Evolutionary conservation across 441 rosid species (phyloP).

Genomic region (Hura crepitans): DNA sequence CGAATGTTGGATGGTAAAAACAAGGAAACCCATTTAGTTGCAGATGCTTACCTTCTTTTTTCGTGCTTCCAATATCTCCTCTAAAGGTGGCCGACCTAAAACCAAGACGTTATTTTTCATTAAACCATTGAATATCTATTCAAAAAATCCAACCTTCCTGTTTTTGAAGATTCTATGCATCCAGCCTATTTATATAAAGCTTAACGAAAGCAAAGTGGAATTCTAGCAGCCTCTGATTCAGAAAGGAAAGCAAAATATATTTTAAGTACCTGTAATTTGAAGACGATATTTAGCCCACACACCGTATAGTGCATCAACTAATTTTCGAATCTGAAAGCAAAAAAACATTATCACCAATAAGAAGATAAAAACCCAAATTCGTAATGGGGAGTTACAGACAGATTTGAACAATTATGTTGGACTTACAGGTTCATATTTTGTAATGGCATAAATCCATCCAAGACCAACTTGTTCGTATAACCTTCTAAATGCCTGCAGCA

Average conservation of each 20-base stretch:
- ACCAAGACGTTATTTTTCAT: constrained; percentile 15
- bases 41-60: constrained; percentile 54
- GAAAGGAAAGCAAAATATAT: background rate
- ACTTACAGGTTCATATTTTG: constrained; percentile 78
- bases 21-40: background rate
- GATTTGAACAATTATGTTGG: background rate
- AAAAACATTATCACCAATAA: constrained; percentile 12
- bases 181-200: too few relatives aligned
- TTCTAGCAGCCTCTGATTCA: background rate
- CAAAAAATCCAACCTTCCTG: background rate
- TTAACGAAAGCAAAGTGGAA: background rate
- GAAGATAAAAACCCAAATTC: background rate
- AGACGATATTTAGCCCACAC: constrained; percentile 87
- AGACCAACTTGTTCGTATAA: constrained; percentile 81
- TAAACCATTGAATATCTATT: background rate
- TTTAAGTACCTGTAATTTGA: constrained; percentile 56
- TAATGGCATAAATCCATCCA: constrained; percentile 84
- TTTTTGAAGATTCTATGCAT: background rate
- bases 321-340: constrained; percentile 48
- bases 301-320: constrained; percentile 68
- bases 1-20: background rate
- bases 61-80: constrained; percentile 60
- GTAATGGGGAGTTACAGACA: background rate
- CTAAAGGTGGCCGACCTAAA: constrained; percentile 70
- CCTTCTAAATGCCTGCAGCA: constrained; percentile 74